These are phyloP conservation scores for Phytophthora lateralis DNA, from an alignment of 352 stramenopile genomes.

Conservation along the genomic window DNA sequence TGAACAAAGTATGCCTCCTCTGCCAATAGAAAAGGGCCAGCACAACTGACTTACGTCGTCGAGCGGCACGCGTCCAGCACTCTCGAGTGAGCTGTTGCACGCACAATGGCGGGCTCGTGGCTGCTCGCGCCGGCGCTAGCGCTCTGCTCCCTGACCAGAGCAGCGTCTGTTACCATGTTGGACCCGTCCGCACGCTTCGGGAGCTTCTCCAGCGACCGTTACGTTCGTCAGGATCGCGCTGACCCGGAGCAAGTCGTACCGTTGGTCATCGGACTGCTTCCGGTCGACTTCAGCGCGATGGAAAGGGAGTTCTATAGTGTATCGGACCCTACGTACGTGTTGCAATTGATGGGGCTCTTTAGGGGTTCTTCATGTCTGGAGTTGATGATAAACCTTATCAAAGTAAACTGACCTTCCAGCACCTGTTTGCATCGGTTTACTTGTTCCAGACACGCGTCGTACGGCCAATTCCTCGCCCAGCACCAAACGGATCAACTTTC, in stretches of 20 bases:
- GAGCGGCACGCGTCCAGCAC: slow-evolving; percentile 1
- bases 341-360: slow-evolving; percentile 1
- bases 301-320: slow-evolving; percentile 59
- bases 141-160: slow-evolving; percentile 10
- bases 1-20: slow-evolving; percentile 17
- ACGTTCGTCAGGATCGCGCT: slow-evolving; percentile 34
- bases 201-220: slow-evolving; percentile 42
- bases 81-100: slow-evolving; percentile 2
- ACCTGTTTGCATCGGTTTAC: slow-evolving; percentile 4
- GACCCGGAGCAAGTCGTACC: slow-evolving; percentile 49
- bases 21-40: slow-evolving; percentile 10
- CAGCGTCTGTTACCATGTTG: background rate
- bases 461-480: slow-evolving; percentile 55
- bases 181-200: slow-evolving; percentile 22
- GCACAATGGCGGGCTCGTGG: slow-evolving; percentile 23
- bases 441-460: slow-evolving; percentile 46
- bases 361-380: background rate
- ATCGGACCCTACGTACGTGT: slow-evolving; percentile 60
- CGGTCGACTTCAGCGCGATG: slow-evolving; percentile 52
- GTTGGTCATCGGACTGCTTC: slow-evolving; percentile 58
- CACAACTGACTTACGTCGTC: slow-evolving; percentile 2
- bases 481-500: slow-evolving; percentile 53
- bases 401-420: background rate
- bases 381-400: background rate
- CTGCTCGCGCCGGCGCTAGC: slow-evolving; percentile 21